A percentile compares a stretch with the other conserved stretches of the same genome.
Evolutionary conservation across 2,329 filamentous ascomycete species (phyloP).

Genomic region (Aureobasidium sp.): DNA sequence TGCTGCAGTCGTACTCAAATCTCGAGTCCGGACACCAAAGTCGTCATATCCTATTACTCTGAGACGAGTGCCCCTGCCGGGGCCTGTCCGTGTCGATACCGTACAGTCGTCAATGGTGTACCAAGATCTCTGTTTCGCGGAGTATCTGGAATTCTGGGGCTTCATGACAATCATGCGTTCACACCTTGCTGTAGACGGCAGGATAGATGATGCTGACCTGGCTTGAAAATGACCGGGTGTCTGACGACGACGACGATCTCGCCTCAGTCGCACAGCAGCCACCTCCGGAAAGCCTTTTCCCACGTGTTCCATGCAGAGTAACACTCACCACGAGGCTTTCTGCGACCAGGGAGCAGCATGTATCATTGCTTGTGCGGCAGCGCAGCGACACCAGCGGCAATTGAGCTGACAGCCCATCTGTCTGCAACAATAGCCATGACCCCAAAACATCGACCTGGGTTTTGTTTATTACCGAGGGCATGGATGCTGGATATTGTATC

Average conservation of each 20-base stretch:
- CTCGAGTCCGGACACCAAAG: neutral
- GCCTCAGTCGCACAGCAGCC: neutral
- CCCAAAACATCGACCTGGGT: constrained; percentile 18
- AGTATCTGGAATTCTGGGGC: neutral
- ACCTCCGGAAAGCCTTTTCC: neutral
- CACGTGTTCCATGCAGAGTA: constrained; percentile 10
- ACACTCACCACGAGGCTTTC: neutral
- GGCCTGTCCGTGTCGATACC: neutral
- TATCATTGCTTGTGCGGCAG: neutral
- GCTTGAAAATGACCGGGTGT: neutral
- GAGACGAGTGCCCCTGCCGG: neutral
- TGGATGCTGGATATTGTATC: neutral
- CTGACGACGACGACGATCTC: neutral
- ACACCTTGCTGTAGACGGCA: neutral
- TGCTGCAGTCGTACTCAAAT: neutral
- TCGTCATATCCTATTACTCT: constrained; percentile 6
- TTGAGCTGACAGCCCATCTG: neutral
- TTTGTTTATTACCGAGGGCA: constrained; percentile 12
- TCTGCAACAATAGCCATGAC: neutral
- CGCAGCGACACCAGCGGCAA: neutral
- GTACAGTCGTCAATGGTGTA: constrained; percentile 5
- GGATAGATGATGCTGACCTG: neutral
- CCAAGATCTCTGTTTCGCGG: neutral
- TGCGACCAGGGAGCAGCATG: neutral
- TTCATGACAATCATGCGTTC: constrained; percentile 5